Base-by-base conservation (phyloP, 257 asterid genomes). In the Parsonsia alboflavescens region DNA sequence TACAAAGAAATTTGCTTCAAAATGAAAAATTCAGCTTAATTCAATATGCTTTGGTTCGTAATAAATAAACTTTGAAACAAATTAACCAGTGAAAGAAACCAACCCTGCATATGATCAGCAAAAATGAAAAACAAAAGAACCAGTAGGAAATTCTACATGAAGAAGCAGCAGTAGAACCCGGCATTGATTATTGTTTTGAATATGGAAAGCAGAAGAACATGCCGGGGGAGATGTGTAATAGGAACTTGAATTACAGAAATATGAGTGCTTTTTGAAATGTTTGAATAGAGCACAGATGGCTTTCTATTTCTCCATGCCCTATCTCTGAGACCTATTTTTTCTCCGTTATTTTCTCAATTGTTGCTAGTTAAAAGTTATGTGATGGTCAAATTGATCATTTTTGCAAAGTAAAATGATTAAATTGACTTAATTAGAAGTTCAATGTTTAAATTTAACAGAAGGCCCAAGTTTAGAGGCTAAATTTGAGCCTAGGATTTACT, bases 281-380 rank as follows among this genome's bases (percentile, higher is more conserved):
- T 72, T 82, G 82, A 93, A 85, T 10, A 88, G 80, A 76, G 88
- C 89, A 45, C 44, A 50, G 13, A 82, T 68, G 49, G 86, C 76
- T 81, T 82, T 80, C 86, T 83, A 82, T 26, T 83, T 84, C 83
- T 65, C 87, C 98, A 93, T 90, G 46, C 36, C 50, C 68, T 53
- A 17, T 12, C 33, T 17, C 2, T 68, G n/a, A 22, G 67, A 61
- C 68, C 2, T 6, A 6, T 53, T 48, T 48, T 10, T 48, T 4
- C 16, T 48, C 0, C 0, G 3, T 10, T 48, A 0, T 16, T 6
- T 3, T n/a, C n/a, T n/a, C n/a, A n/a, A n/a, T n/a, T n/a, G n/a
- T n/a, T n/a, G n/a, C n/a, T n/a, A n/a, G n/a, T n/a, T n/a, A n/a
- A n/a, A n/a, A n/a, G n/a, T n/a, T n/a, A n/a, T n/a, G n/a, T n/a